Evolutionary conservation across 768 basidiomycete species (phyloP).

Genomic region (Hydnum rufescens): DNA sequence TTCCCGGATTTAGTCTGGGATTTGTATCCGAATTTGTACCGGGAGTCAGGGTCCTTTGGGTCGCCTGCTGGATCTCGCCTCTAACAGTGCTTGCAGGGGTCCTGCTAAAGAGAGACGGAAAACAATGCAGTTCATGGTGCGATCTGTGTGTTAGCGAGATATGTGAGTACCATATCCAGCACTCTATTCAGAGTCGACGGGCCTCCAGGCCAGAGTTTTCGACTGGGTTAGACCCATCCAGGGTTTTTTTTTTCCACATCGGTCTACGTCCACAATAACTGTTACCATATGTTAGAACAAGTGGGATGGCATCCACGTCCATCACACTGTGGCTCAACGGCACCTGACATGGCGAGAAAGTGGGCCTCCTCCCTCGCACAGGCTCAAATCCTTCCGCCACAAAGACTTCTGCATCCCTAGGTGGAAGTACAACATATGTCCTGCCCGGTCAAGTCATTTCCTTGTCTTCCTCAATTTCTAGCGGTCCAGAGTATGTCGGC

Average conservation of each 20-base stretch:
- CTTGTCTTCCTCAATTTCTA: too few species aligned
- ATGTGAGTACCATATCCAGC: conserved; percentile 83
- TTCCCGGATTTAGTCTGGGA: too few species aligned
- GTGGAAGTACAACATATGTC: conserved; percentile 41
- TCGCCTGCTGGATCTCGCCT: too few species aligned
- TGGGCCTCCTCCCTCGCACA: conserved; percentile 46
- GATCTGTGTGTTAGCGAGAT: conserved; percentile 69
- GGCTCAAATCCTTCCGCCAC: conserved; percentile 14
- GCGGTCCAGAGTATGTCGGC: too few species aligned
- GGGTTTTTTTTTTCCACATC: conserved; percentile 13
- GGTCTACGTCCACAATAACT: not conserved
- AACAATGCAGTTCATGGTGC: conserved; percentile 70
- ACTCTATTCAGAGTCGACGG: conserved; percentile 52
- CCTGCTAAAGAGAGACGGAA: conserved; percentile 67
- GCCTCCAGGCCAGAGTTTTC: conserved; percentile 75
- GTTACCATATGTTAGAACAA: not conserved
- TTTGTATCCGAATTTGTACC: too few species aligned
- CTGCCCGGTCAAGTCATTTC: conserved; percentile 63
- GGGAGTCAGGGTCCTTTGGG: too few species aligned
- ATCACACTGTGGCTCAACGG: conserved; percentile 30
- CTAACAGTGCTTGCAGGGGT: too few species aligned
- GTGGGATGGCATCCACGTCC: conserved; percentile 9
- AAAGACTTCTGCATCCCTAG: conserved; percentile 18
- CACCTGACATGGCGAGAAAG: conserved; percentile 49
- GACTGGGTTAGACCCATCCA: conserved; percentile 60